A percentile compares a stretch with the other conserved stretches of the same genome.
Conservation (phyloP, 805 yeast species). For the Kuraishia capsulata region DNA sequence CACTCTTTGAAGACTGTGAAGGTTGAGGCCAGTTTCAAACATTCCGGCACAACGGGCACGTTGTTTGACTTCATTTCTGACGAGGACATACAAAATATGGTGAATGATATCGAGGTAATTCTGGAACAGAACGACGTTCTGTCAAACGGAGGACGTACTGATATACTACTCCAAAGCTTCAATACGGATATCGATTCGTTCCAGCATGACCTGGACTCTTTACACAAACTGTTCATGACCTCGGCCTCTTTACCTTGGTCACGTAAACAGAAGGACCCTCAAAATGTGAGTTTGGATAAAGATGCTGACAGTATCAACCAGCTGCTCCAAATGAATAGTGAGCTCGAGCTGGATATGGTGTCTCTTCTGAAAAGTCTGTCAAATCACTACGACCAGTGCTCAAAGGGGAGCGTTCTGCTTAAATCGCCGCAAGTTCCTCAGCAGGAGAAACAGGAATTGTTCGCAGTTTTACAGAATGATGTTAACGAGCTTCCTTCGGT, state of each 20-base stretch:
- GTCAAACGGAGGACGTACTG: slow-evolving; percentile 15
- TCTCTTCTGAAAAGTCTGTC: slow-evolving; percentile 62
- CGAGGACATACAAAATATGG: slow-evolving; percentile 24
- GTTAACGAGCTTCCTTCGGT: slow-evolving; percentile 50
- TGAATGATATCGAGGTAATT: slow-evolving; percentile 18
- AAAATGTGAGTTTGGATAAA: not conserved
- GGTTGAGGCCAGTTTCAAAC: slow-evolving; percentile 23
- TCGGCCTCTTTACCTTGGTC: not conserved
- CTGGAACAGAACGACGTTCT: slow-evolving; percentile 20
- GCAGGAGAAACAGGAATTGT: slow-evolving; percentile 27
- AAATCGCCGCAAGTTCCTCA: slow-evolving; percentile 16
- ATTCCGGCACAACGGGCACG: slow-evolving; percentile 8
- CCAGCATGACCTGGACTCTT: slow-evolving; percentile 14
- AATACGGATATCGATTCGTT: slow-evolving; percentile 14
- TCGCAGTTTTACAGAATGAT: slow-evolving; percentile 42
- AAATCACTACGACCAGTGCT: slow-evolving; percentile 76
- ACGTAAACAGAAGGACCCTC: not conserved
- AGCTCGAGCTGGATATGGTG: slow-evolving; percentile 62
- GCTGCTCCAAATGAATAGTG: slow-evolving; percentile 29
- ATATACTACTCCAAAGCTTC: slow-evolving; percentile 17
- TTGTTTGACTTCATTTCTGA: slow-evolving; percentile 42
- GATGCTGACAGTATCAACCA: slow-evolving; percentile 12
- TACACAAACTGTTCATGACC: slow-evolving; percentile 11
- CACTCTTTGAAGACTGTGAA: slow-evolving; percentile 23
- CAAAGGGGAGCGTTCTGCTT: slow-evolving; percentile 33